Evolutionary conservation across 2,329 filamentous ascomycete species (phyloP).

Genomic region (Ophiostoma populinum): DNA sequence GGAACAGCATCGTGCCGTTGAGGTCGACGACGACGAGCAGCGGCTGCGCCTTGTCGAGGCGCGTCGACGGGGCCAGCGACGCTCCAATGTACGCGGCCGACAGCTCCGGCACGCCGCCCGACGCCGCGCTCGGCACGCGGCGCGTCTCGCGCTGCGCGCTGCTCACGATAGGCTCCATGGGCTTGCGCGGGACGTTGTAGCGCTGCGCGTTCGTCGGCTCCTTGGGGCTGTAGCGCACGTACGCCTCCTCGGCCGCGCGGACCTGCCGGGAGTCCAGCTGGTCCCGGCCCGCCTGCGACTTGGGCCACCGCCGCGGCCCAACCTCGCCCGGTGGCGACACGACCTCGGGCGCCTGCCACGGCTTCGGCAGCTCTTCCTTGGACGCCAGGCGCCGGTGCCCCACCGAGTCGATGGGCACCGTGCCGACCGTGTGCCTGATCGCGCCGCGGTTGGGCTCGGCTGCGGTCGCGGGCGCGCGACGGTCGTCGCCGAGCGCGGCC

Average conservation of each 20-base stretch:
- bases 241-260: slow-evolving; percentile 1
- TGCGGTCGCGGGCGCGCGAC: too few relatives aligned
- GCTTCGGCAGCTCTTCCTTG: not conserved
- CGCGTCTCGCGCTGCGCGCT: not conserved
- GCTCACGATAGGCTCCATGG: not conserved
- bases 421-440: too few relatives aligned
- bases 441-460: too few relatives aligned
- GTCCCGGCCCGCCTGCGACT: slow-evolving; percentile 1
- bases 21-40: slow-evolving; percentile 80
- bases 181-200: not conserved
- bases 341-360: too few relatives aligned
- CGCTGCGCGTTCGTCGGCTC: not conserved
- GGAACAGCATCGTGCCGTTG: slow-evolving; percentile 75
- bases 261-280: not conserved
- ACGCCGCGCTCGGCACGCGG: not conserved
- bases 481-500: too few relatives aligned
- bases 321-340: not conserved
- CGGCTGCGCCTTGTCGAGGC: slow-evolving; percentile 33
- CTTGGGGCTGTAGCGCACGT: not conserved
- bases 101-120: slow-evolving; percentile 42
- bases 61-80: slow-evolving; percentile 18
- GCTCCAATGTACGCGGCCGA: slow-evolving; percentile 41
- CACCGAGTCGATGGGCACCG: too few relatives aligned
- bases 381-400: not conserved
- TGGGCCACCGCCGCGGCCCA: not conserved